A percentile compares a stretch with the other conserved stretches of the same genome.
These are phyloP conservation scores for Aspergillus intermedius DNA, from an alignment of 2,329 filamentous ascomycete species.

Conservation along the genomic window DNA sequence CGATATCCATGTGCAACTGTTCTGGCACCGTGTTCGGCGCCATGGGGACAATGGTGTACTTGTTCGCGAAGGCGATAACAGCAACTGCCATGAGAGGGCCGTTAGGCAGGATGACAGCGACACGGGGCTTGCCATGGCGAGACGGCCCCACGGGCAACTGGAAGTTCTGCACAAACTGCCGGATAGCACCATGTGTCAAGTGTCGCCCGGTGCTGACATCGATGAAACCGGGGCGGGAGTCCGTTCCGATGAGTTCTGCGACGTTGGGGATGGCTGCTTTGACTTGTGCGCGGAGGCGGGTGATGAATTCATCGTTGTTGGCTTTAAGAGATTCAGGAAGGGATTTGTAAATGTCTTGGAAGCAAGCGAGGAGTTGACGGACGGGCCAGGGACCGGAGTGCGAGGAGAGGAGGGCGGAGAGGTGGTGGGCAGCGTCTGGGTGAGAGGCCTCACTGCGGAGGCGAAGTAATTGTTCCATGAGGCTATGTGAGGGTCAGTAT, in stretches of 20 bases:
- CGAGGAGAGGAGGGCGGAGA: conserved; percentile 10
- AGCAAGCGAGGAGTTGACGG: conserved; percentile 6
- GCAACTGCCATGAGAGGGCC: conserved; percentile 49
- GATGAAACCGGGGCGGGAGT: conserved; percentile 10
- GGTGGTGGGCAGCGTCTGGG: conserved; percentile 5
- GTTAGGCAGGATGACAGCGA: conserved; percentile 50
- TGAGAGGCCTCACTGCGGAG: conserved; percentile 10
- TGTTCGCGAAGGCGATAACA: conserved; percentile 44
- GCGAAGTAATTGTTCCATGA: neutral
- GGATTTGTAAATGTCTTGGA: conserved; percentile 12
- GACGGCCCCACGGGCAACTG: conserved; percentile 16
- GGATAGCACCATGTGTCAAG: conserved; percentile 13
- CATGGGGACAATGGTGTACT: conserved; percentile 49
- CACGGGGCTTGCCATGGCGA: conserved; percentile 29
- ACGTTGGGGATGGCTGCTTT: neutral
- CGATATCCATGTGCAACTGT: conserved; percentile 48
- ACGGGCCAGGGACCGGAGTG: conserved; percentile 8
- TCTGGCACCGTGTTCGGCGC: conserved; percentile 44
- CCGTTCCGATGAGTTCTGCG: conserved; percentile 1
- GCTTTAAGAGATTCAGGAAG: conserved; percentile 10
- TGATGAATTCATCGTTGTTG: conserved; percentile 8
- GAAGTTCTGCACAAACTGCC: conserved; percentile 16
- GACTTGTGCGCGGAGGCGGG: neutral
- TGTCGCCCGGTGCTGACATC: conserved; percentile 6
- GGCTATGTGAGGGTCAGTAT: no score